Evolutionary conservation across 1,139 yeast genomes (phyloP).

Genomic region (Pichia inconspicua): DNA sequence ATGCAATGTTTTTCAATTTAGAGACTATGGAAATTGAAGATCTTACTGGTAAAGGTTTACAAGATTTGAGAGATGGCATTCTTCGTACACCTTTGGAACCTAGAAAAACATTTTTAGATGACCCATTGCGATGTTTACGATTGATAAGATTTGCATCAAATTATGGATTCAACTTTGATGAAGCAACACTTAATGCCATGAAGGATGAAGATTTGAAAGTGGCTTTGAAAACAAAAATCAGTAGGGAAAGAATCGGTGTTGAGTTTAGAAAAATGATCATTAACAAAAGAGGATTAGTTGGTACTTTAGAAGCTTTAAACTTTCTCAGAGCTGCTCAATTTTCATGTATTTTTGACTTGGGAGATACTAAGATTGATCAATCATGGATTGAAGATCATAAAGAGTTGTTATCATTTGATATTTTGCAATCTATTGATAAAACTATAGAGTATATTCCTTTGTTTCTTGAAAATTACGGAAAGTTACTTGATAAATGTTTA

Average conservation of each 20-base stretch:
- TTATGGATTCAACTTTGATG: conserved; percentile 60
- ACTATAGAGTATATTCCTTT: neutral
- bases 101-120: conserved; percentile 77
- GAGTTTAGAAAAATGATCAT: conserved; percentile 70
- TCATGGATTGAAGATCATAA: conserved; percentile 9
- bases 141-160: conserved; percentile 79
- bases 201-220: conserved; percentile 44
- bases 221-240: conserved; percentile 65
- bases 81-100: conserved; percentile 87
- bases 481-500: neutral
- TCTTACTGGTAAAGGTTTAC: conserved; percentile 65
- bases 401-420: conserved; percentile 3
- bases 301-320: conserved; percentile 59
- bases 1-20: conserved; percentile 83
- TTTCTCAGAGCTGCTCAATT: conserved; percentile 50
- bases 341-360: conserved; percentile 48
- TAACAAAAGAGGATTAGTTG: conserved; percentile 32
- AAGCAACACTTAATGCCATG: conserved; percentile 61
- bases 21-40: conserved; percentile 68
- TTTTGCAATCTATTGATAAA: conserved; percentile 8
- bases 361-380: conserved; percentile 24
- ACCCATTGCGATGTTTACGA: conserved; percentile 83
- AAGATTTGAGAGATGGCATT: conserved; percentile 61
- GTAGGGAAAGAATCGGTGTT: conserved; percentile 84
- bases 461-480: neutral